These are phyloP conservation scores for Talaromyces marneffei DNA, from an alignment of 2,329 filamentous ascomycete genomes.

Conservation along the genomic window DNA sequence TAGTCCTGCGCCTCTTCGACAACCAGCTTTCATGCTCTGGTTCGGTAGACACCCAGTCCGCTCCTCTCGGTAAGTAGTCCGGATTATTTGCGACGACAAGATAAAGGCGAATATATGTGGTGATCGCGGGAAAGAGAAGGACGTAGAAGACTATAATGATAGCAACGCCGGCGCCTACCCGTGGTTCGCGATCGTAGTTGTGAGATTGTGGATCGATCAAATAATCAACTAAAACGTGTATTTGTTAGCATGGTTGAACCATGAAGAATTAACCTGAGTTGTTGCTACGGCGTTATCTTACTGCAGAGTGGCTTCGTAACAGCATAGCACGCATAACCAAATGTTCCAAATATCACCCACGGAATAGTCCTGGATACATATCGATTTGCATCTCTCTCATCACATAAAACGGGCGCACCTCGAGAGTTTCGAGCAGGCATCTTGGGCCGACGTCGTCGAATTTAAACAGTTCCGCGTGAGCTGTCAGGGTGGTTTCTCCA, in stretches of 20 bases:
- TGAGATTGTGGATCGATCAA: slow-evolving; percentile 50
- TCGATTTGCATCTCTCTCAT: slow-evolving; percentile 47
- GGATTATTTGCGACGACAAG: slow-evolving; percentile 63
- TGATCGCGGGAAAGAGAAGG: slow-evolving; percentile 60
- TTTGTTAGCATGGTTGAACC: background rate
- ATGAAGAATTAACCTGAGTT: background rate
- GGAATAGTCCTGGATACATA: slow-evolving; percentile 64
- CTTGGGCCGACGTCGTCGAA: background rate
- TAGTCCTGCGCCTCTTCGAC: slow-evolving; percentile 20
- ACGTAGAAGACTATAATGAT: slow-evolving; percentile 69
- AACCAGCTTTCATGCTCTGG: slow-evolving; percentile 2
- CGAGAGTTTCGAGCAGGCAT: slow-evolving; percentile 16
- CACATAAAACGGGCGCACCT: slow-evolving; percentile 16
- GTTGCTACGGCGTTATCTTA: slow-evolving; percentile 39
- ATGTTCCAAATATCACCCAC: slow-evolving; percentile 57
- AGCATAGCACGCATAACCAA: slow-evolving; percentile 67
- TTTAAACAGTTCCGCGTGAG: background rate
- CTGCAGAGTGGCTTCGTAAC: slow-evolving; percentile 62
- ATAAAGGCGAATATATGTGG: slow-evolving; percentile 66
- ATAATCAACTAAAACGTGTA: slow-evolving; percentile 56
- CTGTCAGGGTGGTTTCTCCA: background rate
- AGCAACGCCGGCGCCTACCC: slow-evolving; percentile 57
- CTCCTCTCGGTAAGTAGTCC: slow-evolving; percentile 65
- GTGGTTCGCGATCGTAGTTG: slow-evolving; percentile 34
- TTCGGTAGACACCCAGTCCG: background rate